These are phyloP conservation scores for Colletotrichum endophyticum DNA, from an alignment of 2,329 filamentous ascomycete species.

Conservation along the genomic window DNA sequence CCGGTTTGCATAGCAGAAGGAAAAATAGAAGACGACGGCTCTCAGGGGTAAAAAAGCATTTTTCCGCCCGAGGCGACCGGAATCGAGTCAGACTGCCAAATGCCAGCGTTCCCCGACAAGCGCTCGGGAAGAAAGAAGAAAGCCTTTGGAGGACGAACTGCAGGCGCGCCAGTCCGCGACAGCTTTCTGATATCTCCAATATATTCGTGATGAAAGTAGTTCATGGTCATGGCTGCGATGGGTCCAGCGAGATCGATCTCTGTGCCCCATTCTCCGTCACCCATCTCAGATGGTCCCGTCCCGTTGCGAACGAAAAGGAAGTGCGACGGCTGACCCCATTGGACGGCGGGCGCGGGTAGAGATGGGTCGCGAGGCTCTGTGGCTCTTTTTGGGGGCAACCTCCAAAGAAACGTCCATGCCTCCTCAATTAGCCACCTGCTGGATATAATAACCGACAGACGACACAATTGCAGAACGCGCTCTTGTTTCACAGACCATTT, in stretches of 20 bases:
- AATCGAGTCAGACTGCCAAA: constrained; percentile 3
- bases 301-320: not conserved
- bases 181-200: not conserved
- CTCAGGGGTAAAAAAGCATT: constrained; percentile 1
- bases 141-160: not conserved
- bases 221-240: constrained; percentile 11
- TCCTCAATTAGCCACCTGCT: not conserved
- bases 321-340: constrained; percentile 6
- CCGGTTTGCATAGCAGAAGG: not conserved
- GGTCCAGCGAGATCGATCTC: constrained; percentile 19
- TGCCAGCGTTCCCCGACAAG: not conserved
- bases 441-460: not conserved
- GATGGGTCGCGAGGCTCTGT: constrained; percentile 18
- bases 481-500: not conserved
- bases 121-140: not conserved
- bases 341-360: constrained; percentile 14
- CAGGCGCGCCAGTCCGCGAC: not conserved
- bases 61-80: constrained; percentile 2
- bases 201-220: not conserved
- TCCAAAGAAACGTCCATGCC: constrained; percentile 6
- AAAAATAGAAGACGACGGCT: not conserved
- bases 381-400: constrained; percentile 2
- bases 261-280: constrained; percentile 18
- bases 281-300: constrained; percentile 19
- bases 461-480: not conserved